Evolutionary conservation across 257 asterid genomes (phyloP).

Genomic region (Solanum clarkiae): DNA sequence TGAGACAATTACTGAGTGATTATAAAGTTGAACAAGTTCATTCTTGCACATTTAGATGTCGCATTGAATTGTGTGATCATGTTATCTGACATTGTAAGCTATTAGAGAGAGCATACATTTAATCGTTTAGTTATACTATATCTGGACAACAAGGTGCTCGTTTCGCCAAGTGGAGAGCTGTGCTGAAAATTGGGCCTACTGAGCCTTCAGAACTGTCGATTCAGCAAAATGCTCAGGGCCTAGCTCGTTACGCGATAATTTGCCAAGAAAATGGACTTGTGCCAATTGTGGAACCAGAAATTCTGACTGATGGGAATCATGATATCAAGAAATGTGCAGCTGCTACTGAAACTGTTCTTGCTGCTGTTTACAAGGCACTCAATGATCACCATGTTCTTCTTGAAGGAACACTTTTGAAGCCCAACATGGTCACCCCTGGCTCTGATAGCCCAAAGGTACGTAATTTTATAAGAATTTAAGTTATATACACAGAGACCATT

Average conservation of each 20-base stretch:
- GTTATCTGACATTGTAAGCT: background rate
- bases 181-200: constrained; percentile 53
- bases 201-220: constrained; percentile 72
- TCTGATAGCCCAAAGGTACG: constrained; percentile 66
- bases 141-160: constrained; percentile 33
- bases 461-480: background rate
- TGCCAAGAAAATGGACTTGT: constrained; percentile 90
- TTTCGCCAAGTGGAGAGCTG: constrained; percentile 84
- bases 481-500: background rate
- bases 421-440: constrained; percentile 92
- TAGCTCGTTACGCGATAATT: constrained; percentile 82
- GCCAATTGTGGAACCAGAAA: constrained; percentile 85
- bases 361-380: constrained; percentile 74
- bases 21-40: no score
- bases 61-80: background rate
- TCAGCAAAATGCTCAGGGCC: constrained; percentile 77
- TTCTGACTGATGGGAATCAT: constrained; percentile 64
- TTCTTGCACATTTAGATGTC: background rate
- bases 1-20: background rate
- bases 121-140: background rate
- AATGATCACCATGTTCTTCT: constrained; percentile 83
- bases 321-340: constrained; percentile 65
- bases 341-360: constrained; percentile 57
- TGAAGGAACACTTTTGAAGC: constrained; percentile 85
- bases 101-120: background rate